Conservation (phyloP, 371 early-diverging fungal species). For the Lichtheimia ornata region DNA sequence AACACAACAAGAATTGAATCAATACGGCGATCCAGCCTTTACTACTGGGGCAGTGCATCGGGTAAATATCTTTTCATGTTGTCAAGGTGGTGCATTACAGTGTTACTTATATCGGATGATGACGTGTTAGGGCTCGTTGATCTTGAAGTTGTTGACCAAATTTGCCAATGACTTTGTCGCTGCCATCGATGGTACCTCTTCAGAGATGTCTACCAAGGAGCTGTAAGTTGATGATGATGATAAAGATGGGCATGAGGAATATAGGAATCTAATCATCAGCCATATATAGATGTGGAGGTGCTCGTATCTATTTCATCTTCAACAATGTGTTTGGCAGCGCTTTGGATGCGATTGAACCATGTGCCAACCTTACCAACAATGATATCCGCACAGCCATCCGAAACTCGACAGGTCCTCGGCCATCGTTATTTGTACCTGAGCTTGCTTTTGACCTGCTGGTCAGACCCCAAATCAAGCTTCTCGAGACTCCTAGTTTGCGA, state of each 20-base stretch:
- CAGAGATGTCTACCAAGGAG: conserved; percentile 90
- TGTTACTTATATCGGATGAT: not conserved
- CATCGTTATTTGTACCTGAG: conserved; percentile 90
- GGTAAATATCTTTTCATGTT: conserved; percentile 29
- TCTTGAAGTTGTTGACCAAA: conserved; percentile 79
- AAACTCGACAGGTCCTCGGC: conserved; percentile 87
- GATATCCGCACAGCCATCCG: conserved; percentile 91
- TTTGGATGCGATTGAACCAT: conserved; percentile 75
- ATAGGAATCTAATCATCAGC: not conserved
- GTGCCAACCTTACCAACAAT: conserved; percentile 73
- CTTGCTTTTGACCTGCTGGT: conserved; percentile 88
- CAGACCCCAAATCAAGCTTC: conserved; percentile 77
- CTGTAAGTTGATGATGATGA: conserved; percentile 47
- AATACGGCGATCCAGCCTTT: conserved; percentile 71
- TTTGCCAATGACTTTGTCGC: conserved; percentile 81
- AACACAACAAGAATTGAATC: conserved; percentile 76
- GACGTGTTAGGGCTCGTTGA: conserved; percentile 56
- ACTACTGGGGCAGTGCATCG: conserved; percentile 58
- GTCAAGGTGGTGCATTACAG: conserved; percentile 10
- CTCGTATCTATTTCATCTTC: conserved; percentile 89
- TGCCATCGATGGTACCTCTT: conserved; percentile 80
- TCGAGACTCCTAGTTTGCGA: conserved; percentile 82
- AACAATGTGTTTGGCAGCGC: conserved; percentile 82
- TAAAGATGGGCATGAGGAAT: not conserved
- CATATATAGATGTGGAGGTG: conserved; percentile 70